phyloP scores from a whole-genome alignment of 1,284 basidiomycete genomes.

The Schizophyllum commune region DNA sequence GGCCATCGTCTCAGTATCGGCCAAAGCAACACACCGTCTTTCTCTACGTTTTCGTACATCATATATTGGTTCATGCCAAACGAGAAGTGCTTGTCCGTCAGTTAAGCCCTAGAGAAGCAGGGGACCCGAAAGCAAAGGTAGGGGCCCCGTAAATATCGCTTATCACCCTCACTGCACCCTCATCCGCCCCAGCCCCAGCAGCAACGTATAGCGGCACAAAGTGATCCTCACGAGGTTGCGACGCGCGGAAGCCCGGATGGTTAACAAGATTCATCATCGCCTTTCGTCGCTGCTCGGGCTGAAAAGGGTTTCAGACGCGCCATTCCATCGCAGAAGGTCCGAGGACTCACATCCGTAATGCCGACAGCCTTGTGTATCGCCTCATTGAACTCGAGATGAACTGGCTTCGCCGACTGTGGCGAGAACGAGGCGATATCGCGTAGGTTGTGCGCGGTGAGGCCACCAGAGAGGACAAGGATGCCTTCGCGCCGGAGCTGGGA shows the following conservation, averaged over 20 bases:
- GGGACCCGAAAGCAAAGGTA: constrained; percentile 57
- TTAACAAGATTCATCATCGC: constrained; percentile 36
- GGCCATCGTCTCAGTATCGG: too few relatives aligned
- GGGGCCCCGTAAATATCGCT: constrained; percentile 47
- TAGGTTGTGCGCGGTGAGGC: constrained; percentile 62
- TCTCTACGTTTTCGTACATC: too few relatives aligned
- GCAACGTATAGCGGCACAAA: constrained; percentile 69
- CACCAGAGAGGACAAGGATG: constrained; percentile 64
- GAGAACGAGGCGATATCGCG: constrained; percentile 45
- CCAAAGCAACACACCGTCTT: too few relatives aligned
- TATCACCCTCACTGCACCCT: constrained; percentile 39
- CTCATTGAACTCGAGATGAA: constrained; percentile 49
- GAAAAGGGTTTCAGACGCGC: background rate
- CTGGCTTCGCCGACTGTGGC: constrained; percentile 37
- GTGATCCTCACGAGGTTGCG: constrained; percentile 68
- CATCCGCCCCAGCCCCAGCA: constrained; percentile 58
- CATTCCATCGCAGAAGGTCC: background rate
- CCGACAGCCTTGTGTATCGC: constrained; percentile 51
- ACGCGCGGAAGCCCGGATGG: constrained; percentile 52
- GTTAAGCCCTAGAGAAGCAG: constrained; percentile 8
- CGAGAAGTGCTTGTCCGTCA: background rate
- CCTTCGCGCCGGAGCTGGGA: constrained; percentile 57
- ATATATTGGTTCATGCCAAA: background rate
- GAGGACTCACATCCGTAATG: constrained; percentile 37
- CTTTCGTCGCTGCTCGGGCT: constrained; percentile 18